Conservation (phyloP, 2,329 filamentous ascomycete species). For the Ophiostoma triangulosporum region DNA sequence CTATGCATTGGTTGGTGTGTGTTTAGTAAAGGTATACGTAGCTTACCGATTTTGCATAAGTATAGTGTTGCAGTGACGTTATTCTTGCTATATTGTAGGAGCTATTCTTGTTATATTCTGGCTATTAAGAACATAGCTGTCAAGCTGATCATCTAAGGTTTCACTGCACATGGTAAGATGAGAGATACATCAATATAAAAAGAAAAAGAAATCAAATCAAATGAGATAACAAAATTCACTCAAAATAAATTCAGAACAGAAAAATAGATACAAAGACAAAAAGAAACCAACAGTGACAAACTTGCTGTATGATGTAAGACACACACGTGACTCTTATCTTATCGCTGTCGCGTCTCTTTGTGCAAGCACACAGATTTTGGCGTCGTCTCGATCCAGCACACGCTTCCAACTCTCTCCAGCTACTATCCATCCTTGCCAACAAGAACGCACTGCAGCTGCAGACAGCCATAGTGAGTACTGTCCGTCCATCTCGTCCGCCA, state of each 20-base stretch:
- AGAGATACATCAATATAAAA: not conserved
- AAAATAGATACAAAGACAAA: not conserved
- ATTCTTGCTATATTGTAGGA: no score
- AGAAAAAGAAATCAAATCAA: not conserved
- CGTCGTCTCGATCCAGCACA: constrained; percentile 8
- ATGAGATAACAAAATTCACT: not conserved
- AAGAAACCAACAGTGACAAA: not conserved
- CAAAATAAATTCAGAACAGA: not conserved
- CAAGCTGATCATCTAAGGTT: not conserved
- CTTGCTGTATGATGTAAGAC: not conserved
- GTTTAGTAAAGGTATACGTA: no score
- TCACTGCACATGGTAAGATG: no score
- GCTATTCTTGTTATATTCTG: no score
- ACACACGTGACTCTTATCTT: constrained; percentile 10
- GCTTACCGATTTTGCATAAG: no score
- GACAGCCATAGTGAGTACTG: not conserved
- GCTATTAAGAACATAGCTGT: not conserved
- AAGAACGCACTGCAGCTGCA: not conserved
- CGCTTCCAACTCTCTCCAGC: no score
- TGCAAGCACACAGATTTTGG: constrained; percentile 9
- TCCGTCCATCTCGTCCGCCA: not conserved
- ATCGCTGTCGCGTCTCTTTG: constrained; percentile 5
- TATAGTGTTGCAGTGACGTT: no score
- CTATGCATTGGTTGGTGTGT: no score
- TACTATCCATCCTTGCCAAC: not conserved